Evolutionary conservation across 1,284 basidiomycete genomes (phyloP).

Genomic region (Xanthoconium separans): DNA sequence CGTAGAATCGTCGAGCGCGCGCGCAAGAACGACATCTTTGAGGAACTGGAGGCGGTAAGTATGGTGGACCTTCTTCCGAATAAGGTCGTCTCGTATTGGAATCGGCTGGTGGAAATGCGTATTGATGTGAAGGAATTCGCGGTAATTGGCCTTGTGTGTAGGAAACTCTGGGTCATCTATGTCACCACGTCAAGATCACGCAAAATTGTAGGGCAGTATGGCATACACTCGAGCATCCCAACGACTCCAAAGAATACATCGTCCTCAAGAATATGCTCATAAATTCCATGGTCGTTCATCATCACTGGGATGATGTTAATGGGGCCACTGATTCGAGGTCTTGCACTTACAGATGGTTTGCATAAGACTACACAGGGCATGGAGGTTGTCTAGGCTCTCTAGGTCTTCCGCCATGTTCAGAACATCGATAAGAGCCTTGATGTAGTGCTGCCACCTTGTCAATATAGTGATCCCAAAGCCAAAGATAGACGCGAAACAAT

Average conservation of each 20-base stretch:
- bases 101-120: conserved; percentile 88
- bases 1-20: conserved; percentile 93
- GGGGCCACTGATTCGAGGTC: conserved; percentile 3
- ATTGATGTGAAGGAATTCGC: conserved; percentile 83
- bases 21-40: conserved; percentile 96
- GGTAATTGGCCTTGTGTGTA: conserved; percentile 92
- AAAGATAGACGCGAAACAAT: background rate
- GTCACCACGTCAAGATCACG: conserved; percentile 12
- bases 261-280: conserved; percentile 94
- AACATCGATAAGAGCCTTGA: conserved; percentile 83
- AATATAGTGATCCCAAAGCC: background rate
- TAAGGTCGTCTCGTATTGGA: conserved; percentile 67
- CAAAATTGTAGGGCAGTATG: conserved; percentile 9
- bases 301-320: conserved; percentile 60
- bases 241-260: conserved; percentile 91
- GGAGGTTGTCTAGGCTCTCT: conserved; percentile 86
- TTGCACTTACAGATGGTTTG: conserved; percentile 84
- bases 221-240: conserved; percentile 95
- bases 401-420: conserved; percentile 89
- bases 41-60: conserved; percentile 96
- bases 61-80: conserved; percentile 91
- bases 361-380: conserved; percentile 89
- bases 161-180: conserved; percentile 97
- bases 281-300: conserved; percentile 93
- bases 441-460: conserved; percentile 66